Percentiles rank a stretch among this genome's conserved stretches.
Evolutionary conservation across 257 asterid genomes (phyloP).

Genomic region (Anisodus tanguticus): DNA sequence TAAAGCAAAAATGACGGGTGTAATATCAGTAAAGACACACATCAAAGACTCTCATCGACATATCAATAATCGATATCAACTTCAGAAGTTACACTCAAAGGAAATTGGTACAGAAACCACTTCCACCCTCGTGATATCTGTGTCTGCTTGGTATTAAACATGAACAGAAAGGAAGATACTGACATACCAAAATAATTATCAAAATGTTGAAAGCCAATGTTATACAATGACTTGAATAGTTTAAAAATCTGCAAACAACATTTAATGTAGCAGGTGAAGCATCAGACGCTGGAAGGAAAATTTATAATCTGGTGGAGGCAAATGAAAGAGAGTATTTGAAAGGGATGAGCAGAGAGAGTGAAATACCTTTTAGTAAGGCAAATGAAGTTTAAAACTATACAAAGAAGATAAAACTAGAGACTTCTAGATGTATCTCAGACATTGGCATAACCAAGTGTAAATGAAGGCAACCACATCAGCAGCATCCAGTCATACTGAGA

Average conservation of each 20-base stretch:
- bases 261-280: background rate
- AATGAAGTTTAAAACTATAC: constrained; percentile 5
- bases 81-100: background rate
- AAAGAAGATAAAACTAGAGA: background rate
- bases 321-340: background rate
- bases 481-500: background rate
- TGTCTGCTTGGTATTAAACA: background rate
- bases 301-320: background rate
- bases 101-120: constrained; percentile 3
- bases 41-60: constrained; percentile 15
- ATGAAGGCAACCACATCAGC: background rate
- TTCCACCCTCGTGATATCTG: background rate
- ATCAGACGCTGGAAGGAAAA: background rate
- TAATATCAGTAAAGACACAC: background rate
- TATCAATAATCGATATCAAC: background rate
- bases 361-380: background rate
- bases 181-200: background rate
- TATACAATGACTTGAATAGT: background rate
- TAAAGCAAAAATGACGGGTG: background rate
- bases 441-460: constrained; percentile 4
- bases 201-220: background rate
- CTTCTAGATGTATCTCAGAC: background rate
- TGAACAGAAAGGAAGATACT: background rate
- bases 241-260: constrained; percentile 11
- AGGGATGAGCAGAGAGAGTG: background rate